These are phyloP conservation scores for Tilletiopsis washingtonensis DNA, from an alignment of 1,284 basidiomycete species.

Conservation along the genomic window DNA sequence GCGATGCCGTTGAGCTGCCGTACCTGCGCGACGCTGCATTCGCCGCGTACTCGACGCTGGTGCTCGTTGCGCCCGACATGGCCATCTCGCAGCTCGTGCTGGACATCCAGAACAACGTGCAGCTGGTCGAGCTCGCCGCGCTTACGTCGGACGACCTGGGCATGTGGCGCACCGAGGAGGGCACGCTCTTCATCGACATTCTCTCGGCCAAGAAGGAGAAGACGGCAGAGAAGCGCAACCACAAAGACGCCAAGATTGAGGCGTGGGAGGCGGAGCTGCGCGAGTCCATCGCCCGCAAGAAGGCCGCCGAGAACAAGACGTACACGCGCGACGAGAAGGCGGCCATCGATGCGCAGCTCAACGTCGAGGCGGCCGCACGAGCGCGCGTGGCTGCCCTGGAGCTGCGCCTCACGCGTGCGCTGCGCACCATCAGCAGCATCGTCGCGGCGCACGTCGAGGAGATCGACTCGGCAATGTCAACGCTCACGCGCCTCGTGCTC, in stretches of 20 bases:
- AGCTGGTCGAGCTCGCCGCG: slow-evolving; percentile 17
- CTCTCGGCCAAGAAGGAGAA: slow-evolving; percentile 25
- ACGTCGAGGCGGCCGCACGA: slow-evolving; percentile 29
- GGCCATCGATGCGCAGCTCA: slow-evolving; percentile 37
- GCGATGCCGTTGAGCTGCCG: slow-evolving; percentile 16
- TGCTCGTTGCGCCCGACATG: slow-evolving; percentile 29
- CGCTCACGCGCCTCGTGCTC: slow-evolving; percentile 21
- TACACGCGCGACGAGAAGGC: slow-evolving; percentile 40
- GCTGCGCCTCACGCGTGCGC: slow-evolving; percentile 15
- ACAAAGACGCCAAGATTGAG: slow-evolving; percentile 37
- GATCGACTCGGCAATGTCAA: slow-evolving; percentile 24
- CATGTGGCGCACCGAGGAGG: slow-evolving; percentile 37
- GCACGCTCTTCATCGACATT: slow-evolving; percentile 35
- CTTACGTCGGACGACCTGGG: slow-evolving; percentile 35
- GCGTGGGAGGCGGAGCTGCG: slow-evolving; percentile 46
- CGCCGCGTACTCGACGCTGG: slow-evolving; percentile 32
- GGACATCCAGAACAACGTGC: slow-evolving; percentile 22
- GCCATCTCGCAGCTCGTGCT: slow-evolving; percentile 27
- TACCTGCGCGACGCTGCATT: slow-evolving; percentile 26
- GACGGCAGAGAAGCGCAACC: slow-evolving; percentile 13
- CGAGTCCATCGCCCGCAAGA: slow-evolving; percentile 42
- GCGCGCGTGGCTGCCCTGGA: slow-evolving; percentile 25
- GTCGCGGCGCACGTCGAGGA: slow-evolving; percentile 25
- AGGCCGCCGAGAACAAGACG: slow-evolving; percentile 32
- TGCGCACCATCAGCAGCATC: slow-evolving; percentile 23